Evolutionary conservation across 208 protist species (phyloP).

Genomic region (Angomonas deanei): DNA sequence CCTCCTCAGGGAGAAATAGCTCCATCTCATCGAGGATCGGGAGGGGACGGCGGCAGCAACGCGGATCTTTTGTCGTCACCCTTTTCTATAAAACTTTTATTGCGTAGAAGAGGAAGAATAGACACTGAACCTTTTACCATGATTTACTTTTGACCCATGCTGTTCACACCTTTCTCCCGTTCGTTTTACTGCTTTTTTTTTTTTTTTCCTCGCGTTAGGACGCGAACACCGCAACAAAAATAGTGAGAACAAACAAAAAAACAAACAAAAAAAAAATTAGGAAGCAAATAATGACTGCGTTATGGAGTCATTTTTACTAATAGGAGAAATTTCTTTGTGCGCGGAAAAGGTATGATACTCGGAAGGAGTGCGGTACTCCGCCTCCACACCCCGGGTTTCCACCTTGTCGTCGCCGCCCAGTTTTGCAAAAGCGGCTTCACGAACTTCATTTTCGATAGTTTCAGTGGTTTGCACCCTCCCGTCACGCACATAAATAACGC

Average conservation of each 20-base stretch:
- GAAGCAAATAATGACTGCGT: not conserved
- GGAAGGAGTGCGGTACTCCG: conserved; percentile 25
- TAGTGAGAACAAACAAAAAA: not conserved
- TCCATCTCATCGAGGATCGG: too few species aligned
- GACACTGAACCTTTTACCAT: not conserved
- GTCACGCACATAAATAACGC: conserved; percentile 93
- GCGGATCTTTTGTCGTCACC: too few species aligned
- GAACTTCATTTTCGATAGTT: conserved; percentile 26
- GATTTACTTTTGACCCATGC: too few species aligned
- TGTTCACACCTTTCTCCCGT: too few species aligned
- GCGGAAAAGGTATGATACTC: conserved; percentile 62
- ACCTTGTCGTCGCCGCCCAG: not conserved
- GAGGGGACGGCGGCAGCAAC: too few species aligned
- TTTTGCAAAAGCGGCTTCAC: conserved; percentile 16
- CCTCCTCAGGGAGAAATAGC: not conserved
- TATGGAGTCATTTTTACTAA: not conserved
- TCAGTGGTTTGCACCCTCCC: conserved; percentile 86
- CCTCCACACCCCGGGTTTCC: conserved; percentile 10
- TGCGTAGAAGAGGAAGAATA: not conserved
- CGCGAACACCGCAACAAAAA: too few species aligned
- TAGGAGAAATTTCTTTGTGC: conserved; percentile 27
- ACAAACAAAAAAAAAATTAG: not conserved
- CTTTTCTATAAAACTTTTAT: not conserved
- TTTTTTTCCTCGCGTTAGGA: too few species aligned
- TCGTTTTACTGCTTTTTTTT: too few species aligned